Evolutionary conservation across 306 rosid species (phyloP).

Genomic region (Corylus avellana): DNA sequence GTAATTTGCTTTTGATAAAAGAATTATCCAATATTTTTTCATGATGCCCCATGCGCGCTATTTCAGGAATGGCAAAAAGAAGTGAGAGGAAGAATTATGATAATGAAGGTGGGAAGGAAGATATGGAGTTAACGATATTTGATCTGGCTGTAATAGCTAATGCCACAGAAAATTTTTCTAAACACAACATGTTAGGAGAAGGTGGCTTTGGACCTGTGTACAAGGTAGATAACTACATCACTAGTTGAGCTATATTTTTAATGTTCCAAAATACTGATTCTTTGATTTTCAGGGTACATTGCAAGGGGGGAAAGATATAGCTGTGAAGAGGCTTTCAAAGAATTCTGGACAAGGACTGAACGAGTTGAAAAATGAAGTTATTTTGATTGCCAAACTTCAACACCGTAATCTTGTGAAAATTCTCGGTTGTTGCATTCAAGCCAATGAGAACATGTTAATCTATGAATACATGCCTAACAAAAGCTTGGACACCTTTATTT

Average conservation of each 20-base stretch:
- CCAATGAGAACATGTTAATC: slow-evolving; percentile 35
- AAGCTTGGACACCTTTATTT: slow-evolving; percentile 47
- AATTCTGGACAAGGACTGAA: slow-evolving; percentile 56
- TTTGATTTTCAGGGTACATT: slow-evolving; percentile 45
- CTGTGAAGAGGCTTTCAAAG: slow-evolving; percentile 63
- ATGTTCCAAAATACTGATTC: neutral
- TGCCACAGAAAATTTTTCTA: slow-evolving; percentile 54
- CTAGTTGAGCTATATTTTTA: neutral
- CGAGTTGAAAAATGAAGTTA: slow-evolving; percentile 29
- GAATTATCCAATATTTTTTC: neutral
- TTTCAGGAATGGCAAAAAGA: neutral
- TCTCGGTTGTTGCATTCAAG: slow-evolving; percentile 44
- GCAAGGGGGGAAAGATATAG: slow-evolving; percentile 48
- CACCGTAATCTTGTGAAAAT: slow-evolving; percentile 52
- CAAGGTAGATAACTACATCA: slow-evolving; percentile 28
- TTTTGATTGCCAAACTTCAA: slow-evolving; percentile 40
- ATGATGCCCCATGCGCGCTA: neutral
- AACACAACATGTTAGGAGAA: slow-evolving; percentile 49
- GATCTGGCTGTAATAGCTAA: slow-evolving; percentile 30
- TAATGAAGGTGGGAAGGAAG: slow-evolving; percentile 29
- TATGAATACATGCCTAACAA: slow-evolving; percentile 46
- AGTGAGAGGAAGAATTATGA: neutral
- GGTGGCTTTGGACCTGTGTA: slow-evolving; percentile 75
- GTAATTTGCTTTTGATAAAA: neutral
- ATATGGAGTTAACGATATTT: slow-evolving; percentile 48